Percentiles rank a stretch among this genome's conserved stretches.
These are phyloP conservation scores for Pleurozium schreberi DNA, from an alignment of 225 moss, liverwort and hornwort genomes.

Conservation along the genomic window DNA sequence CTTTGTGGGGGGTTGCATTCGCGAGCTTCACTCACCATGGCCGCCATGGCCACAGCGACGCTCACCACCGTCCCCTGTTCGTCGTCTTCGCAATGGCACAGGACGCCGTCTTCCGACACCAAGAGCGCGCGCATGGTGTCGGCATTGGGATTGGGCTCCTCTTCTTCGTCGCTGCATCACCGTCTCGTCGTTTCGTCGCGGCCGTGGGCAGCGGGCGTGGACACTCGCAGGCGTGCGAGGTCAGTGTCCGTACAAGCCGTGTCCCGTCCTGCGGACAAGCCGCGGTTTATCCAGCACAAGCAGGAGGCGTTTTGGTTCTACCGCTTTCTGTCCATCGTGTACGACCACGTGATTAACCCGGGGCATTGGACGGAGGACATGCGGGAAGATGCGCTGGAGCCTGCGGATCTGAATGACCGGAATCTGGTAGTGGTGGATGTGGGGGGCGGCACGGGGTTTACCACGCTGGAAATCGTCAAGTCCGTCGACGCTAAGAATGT, in stretches of 20 bases:
- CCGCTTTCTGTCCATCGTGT: conserved; percentile 86
- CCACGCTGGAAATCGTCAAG: conserved; percentile 72
- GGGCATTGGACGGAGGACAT: conserved; percentile 99
- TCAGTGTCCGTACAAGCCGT: not conserved
- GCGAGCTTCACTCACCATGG: not conserved
- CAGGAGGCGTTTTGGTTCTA: conserved; percentile 99
- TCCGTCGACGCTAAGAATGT: conserved; percentile 92
- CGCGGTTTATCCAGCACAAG: conserved; percentile 95
- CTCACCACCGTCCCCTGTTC: not conserved
- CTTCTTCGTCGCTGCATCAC: conserved; percentile 1
- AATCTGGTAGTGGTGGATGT: conserved; percentile 87
- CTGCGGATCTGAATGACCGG: conserved; percentile 66
- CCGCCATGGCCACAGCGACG: conserved; percentile 15
- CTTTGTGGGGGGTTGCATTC: not conserved
- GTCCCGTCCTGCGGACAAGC: conserved; percentile 63
- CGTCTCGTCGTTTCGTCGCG: not conserved
- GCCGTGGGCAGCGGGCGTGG: not conserved
- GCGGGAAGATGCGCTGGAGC: conserved; percentile 87
- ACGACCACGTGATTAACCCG: conserved; percentile 94
- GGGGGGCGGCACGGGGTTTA: conserved; percentile 87
- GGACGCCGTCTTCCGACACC: not conserved
- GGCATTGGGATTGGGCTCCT: conserved; percentile 5
- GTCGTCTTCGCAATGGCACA: not conserved
- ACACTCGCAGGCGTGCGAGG: not conserved
- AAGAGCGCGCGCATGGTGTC: not conserved